Conservation (phyloP, 2,329 filamentous ascomycete species). For the Grosmannia serpens region DNA sequence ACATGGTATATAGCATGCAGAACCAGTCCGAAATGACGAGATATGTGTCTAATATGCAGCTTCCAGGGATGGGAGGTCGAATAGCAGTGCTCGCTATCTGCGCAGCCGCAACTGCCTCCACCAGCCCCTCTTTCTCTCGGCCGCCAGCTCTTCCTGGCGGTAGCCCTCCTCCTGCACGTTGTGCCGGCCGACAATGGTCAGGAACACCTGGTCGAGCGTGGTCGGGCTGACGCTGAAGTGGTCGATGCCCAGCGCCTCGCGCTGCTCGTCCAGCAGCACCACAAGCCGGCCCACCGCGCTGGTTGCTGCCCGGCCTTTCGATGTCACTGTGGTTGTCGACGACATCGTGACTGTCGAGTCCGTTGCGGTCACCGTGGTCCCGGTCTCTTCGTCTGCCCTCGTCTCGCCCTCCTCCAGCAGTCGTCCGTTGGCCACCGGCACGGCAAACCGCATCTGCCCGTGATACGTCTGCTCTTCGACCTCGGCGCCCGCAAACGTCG, state of each 20-base stretch:
- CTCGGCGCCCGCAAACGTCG: conserved; percentile 49
- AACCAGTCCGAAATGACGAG: too few species aligned
- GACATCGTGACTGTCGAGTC: neutral
- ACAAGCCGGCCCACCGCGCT: conserved; percentile 59
- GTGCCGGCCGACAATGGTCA: conserved; percentile 72
- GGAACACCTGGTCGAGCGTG: conserved; percentile 82
- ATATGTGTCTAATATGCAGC: neutral
- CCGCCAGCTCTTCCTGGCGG: conserved; percentile 19
- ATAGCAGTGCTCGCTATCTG: neutral
- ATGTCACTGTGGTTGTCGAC: conserved; percentile 8
- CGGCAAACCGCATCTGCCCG: conserved; percentile 76
- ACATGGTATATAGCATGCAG: neutral
- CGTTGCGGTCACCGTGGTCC: neutral
- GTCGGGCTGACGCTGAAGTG: conserved; percentile 83
- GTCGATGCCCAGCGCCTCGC: conserved; percentile 57
- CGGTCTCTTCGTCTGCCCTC: neutral
- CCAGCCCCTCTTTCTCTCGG: conserved; percentile 6
- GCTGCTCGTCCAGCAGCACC: conserved; percentile 59
- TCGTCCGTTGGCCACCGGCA: conserved; percentile 38
- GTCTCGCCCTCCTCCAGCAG: conserved; percentile 5
- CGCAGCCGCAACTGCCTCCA: neutral
- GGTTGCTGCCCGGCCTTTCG: neutral
- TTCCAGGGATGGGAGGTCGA: neutral
- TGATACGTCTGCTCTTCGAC: conserved; percentile 69
- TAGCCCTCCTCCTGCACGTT: conserved; percentile 65